Conservation (phyloP, 306 rosid genomes). For the Rosa lucieae region DNA sequence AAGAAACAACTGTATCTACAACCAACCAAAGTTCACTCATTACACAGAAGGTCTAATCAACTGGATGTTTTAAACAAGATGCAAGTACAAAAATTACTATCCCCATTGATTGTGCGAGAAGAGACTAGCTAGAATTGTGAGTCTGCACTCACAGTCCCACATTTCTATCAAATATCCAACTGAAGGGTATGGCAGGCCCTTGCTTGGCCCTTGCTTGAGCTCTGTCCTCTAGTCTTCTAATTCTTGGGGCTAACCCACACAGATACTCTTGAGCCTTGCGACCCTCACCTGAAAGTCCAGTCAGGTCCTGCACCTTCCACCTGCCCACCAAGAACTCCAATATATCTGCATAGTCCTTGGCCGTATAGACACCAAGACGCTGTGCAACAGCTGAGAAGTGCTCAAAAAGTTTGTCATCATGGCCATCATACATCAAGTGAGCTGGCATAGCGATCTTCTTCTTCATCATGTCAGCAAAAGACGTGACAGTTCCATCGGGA, state of each 20-base stretch:
- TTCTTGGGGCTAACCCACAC: constrained; percentile 76
- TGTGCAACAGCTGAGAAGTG: constrained; percentile 81
- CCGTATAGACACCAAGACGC: constrained; percentile 82
- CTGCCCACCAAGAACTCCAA: constrained; percentile 82
- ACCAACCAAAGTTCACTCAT: constrained; percentile 24
- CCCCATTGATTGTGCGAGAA: not conserved
- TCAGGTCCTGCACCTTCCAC: constrained; percentile 73
- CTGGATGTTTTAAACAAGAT: constrained; percentile 14
- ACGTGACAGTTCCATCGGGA: constrained; percentile 68
- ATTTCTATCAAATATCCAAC: constrained; percentile 78
- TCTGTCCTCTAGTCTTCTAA: constrained; percentile 83
- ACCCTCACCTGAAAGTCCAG: constrained; percentile 73
- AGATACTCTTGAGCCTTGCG: constrained; percentile 83
- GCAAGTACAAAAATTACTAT: constrained; percentile 10
- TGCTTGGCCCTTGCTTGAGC: constrained; percentile 67
- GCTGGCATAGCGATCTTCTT: constrained; percentile 92
- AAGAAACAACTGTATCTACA: constrained; percentile 37
- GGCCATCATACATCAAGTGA: constrained; percentile 88
- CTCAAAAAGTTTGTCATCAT: constrained; percentile 66
- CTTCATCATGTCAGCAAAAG: constrained; percentile 96
- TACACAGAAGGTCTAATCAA: constrained; percentile 17
- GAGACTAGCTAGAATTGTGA: not conserved
- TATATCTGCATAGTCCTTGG: constrained; percentile 88
- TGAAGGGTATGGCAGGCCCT: constrained; percentile 43
- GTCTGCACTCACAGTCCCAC: constrained; percentile 50